These are phyloP conservation scores for Tolypocladium album DNA, from an alignment of 2,329 filamentous ascomycete species.

Conservation along the genomic window DNA sequence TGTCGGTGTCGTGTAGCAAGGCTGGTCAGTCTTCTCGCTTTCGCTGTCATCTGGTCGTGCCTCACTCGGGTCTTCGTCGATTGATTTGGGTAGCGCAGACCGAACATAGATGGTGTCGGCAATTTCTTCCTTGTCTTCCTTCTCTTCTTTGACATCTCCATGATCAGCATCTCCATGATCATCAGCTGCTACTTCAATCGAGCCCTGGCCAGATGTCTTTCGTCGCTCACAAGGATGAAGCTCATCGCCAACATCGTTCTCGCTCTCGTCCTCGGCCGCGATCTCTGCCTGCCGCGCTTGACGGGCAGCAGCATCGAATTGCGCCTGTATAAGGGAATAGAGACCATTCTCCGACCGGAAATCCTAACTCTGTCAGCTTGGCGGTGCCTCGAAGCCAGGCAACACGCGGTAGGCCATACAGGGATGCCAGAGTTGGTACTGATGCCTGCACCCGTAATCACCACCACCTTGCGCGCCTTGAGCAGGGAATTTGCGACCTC, in stretches of 20 bases:
- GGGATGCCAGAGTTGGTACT: conserved; percentile 69
- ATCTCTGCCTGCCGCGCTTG: conserved; percentile 18
- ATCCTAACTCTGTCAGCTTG: conserved; percentile 35
- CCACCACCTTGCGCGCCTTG: conserved; percentile 58
- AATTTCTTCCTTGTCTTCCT: conserved; percentile 9
- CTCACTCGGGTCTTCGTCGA: neutral
- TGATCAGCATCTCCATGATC: conserved; percentile 1
- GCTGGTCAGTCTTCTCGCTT: neutral
- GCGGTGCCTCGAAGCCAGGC: neutral
- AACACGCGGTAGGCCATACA: conserved; percentile 27
- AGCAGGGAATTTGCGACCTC: conserved; percentile 53
- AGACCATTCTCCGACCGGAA: conserved; percentile 64
- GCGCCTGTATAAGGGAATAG: conserved; percentile 60
- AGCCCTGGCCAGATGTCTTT: conserved; percentile 15
- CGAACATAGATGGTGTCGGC: conserved; percentile 5
- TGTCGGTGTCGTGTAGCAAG: conserved; percentile 6
- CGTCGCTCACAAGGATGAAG: conserved; percentile 21
- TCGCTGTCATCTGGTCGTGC: neutral
- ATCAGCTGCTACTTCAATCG: conserved; percentile 4
- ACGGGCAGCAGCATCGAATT: conserved; percentile 45
- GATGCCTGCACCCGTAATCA: conserved; percentile 63
- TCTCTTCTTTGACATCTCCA: conserved; percentile 10
- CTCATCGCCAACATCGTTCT: conserved; percentile 7
- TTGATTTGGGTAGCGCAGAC: conserved; percentile 1
- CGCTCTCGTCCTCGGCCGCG: conserved; percentile 10